These are phyloP conservation scores for Fraxinus baroniana DNA, from an alignment of 305 asterid genomes.

Conservation along the genomic window DNA sequence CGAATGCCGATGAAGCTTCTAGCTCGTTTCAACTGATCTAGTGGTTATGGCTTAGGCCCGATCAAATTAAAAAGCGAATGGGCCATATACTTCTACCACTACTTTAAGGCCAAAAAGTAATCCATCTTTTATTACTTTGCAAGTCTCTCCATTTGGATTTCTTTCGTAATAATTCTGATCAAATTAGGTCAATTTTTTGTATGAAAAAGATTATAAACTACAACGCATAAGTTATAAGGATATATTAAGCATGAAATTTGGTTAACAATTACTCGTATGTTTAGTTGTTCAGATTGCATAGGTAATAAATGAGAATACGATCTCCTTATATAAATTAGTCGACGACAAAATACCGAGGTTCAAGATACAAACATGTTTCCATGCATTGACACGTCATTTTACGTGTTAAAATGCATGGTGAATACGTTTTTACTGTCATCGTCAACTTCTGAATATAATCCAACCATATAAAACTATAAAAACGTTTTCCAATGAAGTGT, in stretches of 20 bases:
- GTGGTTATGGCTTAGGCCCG: not conserved
- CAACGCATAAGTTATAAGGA: not conserved
- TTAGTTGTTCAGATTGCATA: not conserved
- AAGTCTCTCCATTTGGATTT: not conserved
- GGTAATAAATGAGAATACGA: not conserved
- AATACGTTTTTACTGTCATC: not conserved
- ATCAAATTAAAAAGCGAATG: not conserved
- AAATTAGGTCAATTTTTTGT: not conserved
- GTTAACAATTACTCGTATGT: not conserved
- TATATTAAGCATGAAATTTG: not conserved
- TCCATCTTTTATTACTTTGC: not conserved
- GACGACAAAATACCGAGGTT: not conserved
- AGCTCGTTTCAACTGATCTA: not conserved
- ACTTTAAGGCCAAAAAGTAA: not conserved
- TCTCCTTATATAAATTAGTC: not conserved
- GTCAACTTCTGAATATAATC: not conserved
- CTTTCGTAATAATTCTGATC: not conserved
- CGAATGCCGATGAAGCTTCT: not conserved
- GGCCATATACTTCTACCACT: not conserved
- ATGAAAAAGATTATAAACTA: not conserved
- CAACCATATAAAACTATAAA: not conserved
- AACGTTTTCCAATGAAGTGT: not conserved
- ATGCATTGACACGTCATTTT: not conserved
- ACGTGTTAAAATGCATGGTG: not conserved
- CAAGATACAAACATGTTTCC: not conserved